Percentiles rank a stretch among this genome's conserved stretches.
These are phyloP conservation scores for Mortierella polycephala DNA, from an alignment of 371 early-diverging fungal species.

Conservation along the genomic window DNA sequence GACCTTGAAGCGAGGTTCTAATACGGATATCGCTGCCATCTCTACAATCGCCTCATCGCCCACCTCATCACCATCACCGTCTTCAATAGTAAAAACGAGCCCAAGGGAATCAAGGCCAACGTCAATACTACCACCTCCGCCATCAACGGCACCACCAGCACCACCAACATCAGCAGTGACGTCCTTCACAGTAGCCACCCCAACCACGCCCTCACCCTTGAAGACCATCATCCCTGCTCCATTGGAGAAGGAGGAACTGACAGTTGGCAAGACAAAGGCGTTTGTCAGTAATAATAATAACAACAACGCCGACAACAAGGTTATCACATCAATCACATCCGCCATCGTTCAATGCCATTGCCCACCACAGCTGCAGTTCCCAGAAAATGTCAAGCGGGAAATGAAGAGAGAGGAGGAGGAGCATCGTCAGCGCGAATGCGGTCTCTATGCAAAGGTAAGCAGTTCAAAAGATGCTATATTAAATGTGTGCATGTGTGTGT, in stretches of 20 bases:
- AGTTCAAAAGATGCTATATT: no score
- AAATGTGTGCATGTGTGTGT: no score
- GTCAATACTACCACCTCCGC: neutral
- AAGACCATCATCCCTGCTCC: neutral
- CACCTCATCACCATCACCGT: neutral
- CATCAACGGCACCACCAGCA: neutral
- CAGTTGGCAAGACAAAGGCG: neutral
- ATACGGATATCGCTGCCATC: neutral
- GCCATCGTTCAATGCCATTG: slow-evolving; percentile 17
- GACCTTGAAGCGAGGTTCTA: slow-evolving; percentile 10
- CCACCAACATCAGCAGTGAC: neutral
- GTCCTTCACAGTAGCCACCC: slow-evolving; percentile 1
- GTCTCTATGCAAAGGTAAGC: slow-evolving; percentile 44
- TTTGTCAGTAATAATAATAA: neutral
- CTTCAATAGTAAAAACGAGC: neutral
- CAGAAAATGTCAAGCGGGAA: slow-evolving; percentile 40
- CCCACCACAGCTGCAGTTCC: slow-evolving; percentile 28
- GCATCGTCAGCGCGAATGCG: slow-evolving; percentile 38
- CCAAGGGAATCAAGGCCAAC: neutral
- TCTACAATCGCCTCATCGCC: neutral
- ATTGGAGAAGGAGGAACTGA: neutral
- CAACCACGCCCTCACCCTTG: slow-evolving; percentile 11
- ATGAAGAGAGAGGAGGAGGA: slow-evolving; percentile 40
- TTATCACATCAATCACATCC: neutral
- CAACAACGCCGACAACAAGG: neutral